Conservation (phyloP, 768 basidiomycete genomes). For the Mycena vitilis region DNA sequence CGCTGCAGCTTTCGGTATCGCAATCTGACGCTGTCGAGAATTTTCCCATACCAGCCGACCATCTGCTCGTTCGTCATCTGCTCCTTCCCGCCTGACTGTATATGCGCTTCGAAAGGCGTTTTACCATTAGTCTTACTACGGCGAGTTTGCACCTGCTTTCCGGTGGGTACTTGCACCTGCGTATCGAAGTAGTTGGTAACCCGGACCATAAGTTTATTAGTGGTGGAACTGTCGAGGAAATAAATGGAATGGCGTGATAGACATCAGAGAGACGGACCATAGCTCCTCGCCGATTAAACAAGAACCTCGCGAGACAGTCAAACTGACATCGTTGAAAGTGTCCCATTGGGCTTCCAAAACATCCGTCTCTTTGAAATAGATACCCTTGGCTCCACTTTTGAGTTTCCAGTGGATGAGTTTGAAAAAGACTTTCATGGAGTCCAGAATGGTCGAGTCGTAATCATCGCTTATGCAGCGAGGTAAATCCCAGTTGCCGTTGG, state of each 20-base stretch:
- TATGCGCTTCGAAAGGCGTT: constrained; percentile 47
- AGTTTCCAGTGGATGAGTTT: constrained; percentile 95
- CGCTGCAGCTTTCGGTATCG: constrained; percentile 95
- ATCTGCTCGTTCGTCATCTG: constrained; percentile 86
- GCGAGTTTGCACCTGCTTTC: constrained; percentile 48
- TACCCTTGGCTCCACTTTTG: constrained; percentile 90
- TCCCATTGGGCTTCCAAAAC: constrained; percentile 97
- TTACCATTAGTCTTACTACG: constrained; percentile 41
- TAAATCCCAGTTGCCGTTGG: constrained; percentile 85
- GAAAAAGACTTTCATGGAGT: constrained; percentile 91
- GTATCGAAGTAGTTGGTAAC: constrained; percentile 96
- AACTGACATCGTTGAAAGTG: constrained; percentile 92
- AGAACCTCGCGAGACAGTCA: constrained; percentile 89
- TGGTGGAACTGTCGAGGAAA: constrained; percentile 73
- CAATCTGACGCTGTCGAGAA: constrained; percentile 91
- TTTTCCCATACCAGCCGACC: constrained; percentile 90
- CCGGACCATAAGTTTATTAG: constrained; percentile 92
- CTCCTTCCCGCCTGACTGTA: constrained; percentile 39
- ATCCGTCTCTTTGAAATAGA: constrained; percentile 98
- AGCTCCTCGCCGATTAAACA: constrained; percentile 94
- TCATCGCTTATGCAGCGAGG: constrained; percentile 90
- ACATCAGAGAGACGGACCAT: constrained; percentile 67
- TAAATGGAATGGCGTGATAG: not conserved
- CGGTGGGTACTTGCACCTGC: constrained; percentile 83
- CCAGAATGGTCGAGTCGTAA: constrained; percentile 90